Evolutionary conservation across 306 rosid species (phyloP).

Genomic region (Prosopis cineraria): DNA sequence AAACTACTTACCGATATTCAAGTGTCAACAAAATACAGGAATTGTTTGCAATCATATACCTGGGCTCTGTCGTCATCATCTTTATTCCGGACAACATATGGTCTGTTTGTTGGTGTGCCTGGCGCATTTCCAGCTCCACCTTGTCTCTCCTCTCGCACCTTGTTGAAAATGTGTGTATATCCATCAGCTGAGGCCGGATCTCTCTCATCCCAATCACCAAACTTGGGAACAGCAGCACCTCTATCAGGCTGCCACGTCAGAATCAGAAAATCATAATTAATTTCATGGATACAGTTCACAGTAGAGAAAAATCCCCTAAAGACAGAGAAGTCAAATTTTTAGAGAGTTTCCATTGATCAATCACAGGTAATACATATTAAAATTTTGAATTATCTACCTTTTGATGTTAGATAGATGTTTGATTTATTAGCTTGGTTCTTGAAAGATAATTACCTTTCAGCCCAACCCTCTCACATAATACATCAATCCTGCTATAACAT

Average conservation of each 20-base stretch:
- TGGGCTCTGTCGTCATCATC: slow-evolving; percentile 40
- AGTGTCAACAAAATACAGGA: not conserved
- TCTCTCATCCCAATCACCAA: slow-evolving; percentile 94
- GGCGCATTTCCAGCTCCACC: slow-evolving; percentile 53
- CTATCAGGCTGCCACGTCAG: slow-evolving; percentile 66
- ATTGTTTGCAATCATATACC: slow-evolving; percentile 40
- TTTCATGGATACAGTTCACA: not conserved
- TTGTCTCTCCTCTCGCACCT: slow-evolving; percentile 81
- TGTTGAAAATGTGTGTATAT: slow-evolving; percentile 81
- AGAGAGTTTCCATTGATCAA: slow-evolving; percentile 5
- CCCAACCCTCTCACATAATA: not conserved
- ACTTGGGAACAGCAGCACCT: slow-evolving; percentile 95
- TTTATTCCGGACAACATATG: slow-evolving; percentile 37
- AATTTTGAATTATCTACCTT: not conserved
- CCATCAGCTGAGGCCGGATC: slow-evolving; percentile 87
- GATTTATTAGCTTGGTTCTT: not conserved
- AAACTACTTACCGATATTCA: not conserved
- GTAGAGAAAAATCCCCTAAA: not conserved
- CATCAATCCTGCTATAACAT: not conserved
- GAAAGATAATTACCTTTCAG: not conserved
- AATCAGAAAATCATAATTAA: slow-evolving; percentile 31
- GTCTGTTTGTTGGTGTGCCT: slow-evolving; percentile 55
- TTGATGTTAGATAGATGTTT: not conserved
- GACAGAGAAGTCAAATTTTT: slow-evolving; percentile 10
- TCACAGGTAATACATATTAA: not conserved